phyloP scores from a whole-genome alignment of 805 yeast species.

The Sporopachydermia quercuum region DNA sequence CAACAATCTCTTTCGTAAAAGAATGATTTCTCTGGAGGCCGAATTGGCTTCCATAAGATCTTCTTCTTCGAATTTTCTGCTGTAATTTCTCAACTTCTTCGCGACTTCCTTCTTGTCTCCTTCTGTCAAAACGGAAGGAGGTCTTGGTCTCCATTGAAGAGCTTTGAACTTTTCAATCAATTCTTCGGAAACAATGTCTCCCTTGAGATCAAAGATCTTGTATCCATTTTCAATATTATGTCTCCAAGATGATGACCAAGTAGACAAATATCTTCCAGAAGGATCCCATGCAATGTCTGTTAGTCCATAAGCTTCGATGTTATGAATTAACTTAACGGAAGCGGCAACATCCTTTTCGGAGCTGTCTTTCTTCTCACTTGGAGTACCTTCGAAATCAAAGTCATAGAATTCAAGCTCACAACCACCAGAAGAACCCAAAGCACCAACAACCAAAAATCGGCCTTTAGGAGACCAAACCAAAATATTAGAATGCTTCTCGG shows the following conservation, averaged over 20 bases:
- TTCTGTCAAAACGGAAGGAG: constrained; percentile 56
- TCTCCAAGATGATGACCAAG: constrained; percentile 78
- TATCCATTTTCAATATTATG: constrained; percentile 84
- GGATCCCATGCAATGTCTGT: constrained; percentile 90
- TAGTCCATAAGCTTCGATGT: constrained; percentile 58
- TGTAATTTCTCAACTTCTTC: constrained; percentile 77
- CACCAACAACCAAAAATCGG: constrained; percentile 52
- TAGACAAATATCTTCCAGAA: constrained; percentile 80
- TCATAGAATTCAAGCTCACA: constrained; percentile 73
- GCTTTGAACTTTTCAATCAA: constrained; percentile 71
- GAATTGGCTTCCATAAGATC: constrained; percentile 95
- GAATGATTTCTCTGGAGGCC: constrained; percentile 78
- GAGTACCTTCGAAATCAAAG: constrained; percentile 64
- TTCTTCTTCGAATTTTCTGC: constrained; percentile 84
- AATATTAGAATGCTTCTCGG: constrained; percentile 53
- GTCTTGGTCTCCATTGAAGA: constrained; percentile 96
- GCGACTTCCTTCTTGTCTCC: constrained; percentile 80
- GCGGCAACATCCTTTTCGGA: constrained; percentile 35
- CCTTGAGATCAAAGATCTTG: constrained; percentile 75
- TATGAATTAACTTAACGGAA: constrained; percentile 44
- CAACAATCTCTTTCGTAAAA: constrained; percentile 65
- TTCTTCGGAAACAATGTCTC: constrained; percentile 63
- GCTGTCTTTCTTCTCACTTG: constrained; percentile 20
- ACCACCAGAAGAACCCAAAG: constrained; percentile 31
- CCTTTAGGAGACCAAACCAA: constrained; percentile 88